Evolutionary conservation across 148 eudicot genomes (phyloP).

Genomic region (Vaccinium myrtillus): DNA sequence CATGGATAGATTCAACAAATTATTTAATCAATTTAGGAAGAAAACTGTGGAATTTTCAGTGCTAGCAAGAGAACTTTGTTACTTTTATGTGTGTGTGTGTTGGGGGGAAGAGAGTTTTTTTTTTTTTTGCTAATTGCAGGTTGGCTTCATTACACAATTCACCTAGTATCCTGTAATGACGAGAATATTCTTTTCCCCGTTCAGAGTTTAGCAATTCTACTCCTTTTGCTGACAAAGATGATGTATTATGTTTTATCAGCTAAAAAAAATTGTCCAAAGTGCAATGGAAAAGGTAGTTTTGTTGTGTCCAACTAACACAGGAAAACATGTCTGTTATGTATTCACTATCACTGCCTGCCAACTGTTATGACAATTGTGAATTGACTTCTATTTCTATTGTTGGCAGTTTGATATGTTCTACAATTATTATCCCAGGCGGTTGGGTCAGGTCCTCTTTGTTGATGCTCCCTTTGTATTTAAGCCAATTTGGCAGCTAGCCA

Average conservation of each 20-base stretch:
- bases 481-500: conserved; percentile 83
- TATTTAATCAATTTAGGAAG: neutral
- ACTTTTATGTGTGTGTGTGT: too few species aligned
- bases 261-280: neutral
- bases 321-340: neutral
- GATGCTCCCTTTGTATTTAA: conserved; percentile 88
- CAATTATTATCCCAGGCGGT: conserved; percentile 77
- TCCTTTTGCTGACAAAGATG: neutral
- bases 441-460: conserved; percentile 82
- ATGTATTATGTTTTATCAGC: neutral
- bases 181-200: neutral
- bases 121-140: neutral
- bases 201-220: neutral
- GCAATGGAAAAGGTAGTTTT: neutral
- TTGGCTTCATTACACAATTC: neutral
- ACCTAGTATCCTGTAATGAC: neutral
- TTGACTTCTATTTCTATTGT: conserved; percentile 10
- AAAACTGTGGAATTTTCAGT: neutral
- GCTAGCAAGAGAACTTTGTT: neutral
- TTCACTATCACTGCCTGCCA: neutral
- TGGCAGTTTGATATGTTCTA: conserved; percentile 92
- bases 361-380: neutral
- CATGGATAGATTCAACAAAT: neutral
- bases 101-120: neutral
- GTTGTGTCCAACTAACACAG: neutral